phyloP scores from a whole-genome alignment of 2,329 filamentous ascomycete species.

The Claviceps paspali region DNA sequence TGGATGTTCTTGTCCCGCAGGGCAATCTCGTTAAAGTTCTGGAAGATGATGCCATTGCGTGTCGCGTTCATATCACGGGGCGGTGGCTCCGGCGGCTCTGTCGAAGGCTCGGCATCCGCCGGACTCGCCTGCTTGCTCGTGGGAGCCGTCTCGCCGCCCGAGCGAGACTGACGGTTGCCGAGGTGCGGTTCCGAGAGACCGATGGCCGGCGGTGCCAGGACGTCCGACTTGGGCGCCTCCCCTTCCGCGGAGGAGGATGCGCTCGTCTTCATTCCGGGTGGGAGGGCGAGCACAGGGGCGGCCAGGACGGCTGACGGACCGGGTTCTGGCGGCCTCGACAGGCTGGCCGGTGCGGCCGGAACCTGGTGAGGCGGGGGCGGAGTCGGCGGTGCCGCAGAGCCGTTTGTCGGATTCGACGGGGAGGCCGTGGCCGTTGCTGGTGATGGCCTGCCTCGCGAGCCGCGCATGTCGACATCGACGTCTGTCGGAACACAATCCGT shows the following conservation, averaged over 20 bases:
- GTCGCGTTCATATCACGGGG: slow-evolving; percentile 10
- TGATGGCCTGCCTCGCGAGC: not conserved
- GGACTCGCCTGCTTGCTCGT: slow-evolving; percentile 7
- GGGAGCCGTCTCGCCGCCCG: slow-evolving; percentile 6
- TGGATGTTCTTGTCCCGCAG: slow-evolving; percentile 41
- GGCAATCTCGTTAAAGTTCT: slow-evolving; percentile 42
- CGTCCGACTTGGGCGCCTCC: slow-evolving; percentile 26
- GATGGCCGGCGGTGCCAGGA: slow-evolving; percentile 25
- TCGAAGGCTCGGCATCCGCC: slow-evolving; percentile 7
- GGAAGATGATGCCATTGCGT: slow-evolving; percentile 42
- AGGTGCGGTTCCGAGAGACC: not conserved
- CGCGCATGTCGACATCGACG: too few species aligned
- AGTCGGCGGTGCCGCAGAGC: slow-evolving; percentile 10
- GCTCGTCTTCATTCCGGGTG: slow-evolving; percentile 15
- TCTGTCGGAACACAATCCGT: not conserved
- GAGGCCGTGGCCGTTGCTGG: slow-evolving; percentile 4
- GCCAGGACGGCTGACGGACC: slow-evolving; percentile 21
- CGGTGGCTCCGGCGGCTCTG: slow-evolving; percentile 4
- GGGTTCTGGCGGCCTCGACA: slow-evolving; percentile 12
- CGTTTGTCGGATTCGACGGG: slow-evolving; percentile 5
- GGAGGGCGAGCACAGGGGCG: slow-evolving; percentile 22
- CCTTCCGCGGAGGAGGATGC: slow-evolving; percentile 13
- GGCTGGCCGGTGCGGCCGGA: slow-evolving; percentile 10
- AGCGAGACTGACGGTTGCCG: slow-evolving; percentile 5
- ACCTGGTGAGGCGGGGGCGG: slow-evolving; percentile 4